These are phyloP conservation scores for Sporothrix phasma DNA, from an alignment of 2,329 filamentous ascomycete species.

Conservation along the genomic window DNA sequence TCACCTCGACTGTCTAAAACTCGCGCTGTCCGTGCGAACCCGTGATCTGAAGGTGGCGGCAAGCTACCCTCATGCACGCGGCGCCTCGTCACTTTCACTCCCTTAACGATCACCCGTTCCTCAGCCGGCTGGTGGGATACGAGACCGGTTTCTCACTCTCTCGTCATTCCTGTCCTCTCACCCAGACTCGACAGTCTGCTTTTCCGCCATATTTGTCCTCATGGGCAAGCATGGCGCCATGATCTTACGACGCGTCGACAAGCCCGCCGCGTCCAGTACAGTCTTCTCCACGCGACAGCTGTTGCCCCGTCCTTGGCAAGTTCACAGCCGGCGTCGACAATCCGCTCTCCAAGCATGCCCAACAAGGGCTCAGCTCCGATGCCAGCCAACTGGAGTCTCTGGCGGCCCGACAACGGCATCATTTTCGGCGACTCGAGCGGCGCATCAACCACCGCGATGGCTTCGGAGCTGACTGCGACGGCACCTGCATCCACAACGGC, in stretches of 20 bases:
- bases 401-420: slow-evolving; percentile 31
- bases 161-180: no score
- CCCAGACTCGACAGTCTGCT: not conserved
- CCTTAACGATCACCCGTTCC: not conserved
- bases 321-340: not conserved
- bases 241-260: slow-evolving; percentile 1
- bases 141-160: no score
- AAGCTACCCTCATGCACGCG: not conserved
- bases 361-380: not conserved
- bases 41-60: not conserved
- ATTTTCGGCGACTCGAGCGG: slow-evolving; percentile 23
- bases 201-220: not conserved
- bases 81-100: not conserved
- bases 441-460: slow-evolving; percentile 6
- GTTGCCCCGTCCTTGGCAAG: not conserved
- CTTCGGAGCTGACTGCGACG: not conserved
- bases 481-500: not conserved
- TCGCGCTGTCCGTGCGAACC: not conserved
- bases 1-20: not conserved
- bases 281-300: not conserved
- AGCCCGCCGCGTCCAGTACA: not conserved
- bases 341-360: not conserved
- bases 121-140: not conserved
- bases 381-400: slow-evolving; percentile 23
- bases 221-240: slow-evolving; percentile 12